Evolutionary conservation across 2,329 filamentous ascomycete species (phyloP), one percentile per base, ranked within the genome.

Genomic region (Fusarium circinatum): DNA sequence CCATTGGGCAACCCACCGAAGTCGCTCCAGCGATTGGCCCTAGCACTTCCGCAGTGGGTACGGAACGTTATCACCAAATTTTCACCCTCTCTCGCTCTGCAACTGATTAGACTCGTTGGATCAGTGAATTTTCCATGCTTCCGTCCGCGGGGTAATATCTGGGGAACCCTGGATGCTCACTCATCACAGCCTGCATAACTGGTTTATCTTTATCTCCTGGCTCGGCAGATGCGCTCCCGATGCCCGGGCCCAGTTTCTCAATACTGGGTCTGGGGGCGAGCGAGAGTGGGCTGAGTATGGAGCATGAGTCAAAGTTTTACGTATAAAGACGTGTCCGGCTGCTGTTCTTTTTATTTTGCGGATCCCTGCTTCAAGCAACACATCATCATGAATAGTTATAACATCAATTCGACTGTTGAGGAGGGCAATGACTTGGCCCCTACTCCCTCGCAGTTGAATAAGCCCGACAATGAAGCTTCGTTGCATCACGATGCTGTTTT

Each of bases 401-500:
- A 26, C 14, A 38, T 34, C 20, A 32, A 49, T n/a, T 56, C 28
- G 8, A 45, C 62, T 17, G 45, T 12, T 5, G 24, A 32, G 9
- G 26, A 36, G 9, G 38, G 51, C 8, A 41, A 45, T 28, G 38
- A 34, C 10, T 7, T 51, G n/a, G 45, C 24, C 10, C 30, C 41
- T 6, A 12, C 28, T 6, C 30, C 62, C 12, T 45, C 63, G 4
- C 47, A 58, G 7, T 36, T 44, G 24, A 47, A 68, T 4, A 68
- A 68, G 15, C 30, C 20, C 15, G 30, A 38, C 0, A n/a, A 62
- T 18, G 65, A 55, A 14, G 22, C 20, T 22, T 36, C 22, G 48
- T 32, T 63, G 10, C 60, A 34, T 30, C 75, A 79, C 47, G 79
- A 80, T 61, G 79, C 76, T 15, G 79, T 80, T 22, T 80, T 80